Percentiles rank a stretch among this genome's conserved stretches.
Evolutionary conservation across 1,139 yeast genomes (phyloP).

Genomic region (Pichia sp.): DNA sequence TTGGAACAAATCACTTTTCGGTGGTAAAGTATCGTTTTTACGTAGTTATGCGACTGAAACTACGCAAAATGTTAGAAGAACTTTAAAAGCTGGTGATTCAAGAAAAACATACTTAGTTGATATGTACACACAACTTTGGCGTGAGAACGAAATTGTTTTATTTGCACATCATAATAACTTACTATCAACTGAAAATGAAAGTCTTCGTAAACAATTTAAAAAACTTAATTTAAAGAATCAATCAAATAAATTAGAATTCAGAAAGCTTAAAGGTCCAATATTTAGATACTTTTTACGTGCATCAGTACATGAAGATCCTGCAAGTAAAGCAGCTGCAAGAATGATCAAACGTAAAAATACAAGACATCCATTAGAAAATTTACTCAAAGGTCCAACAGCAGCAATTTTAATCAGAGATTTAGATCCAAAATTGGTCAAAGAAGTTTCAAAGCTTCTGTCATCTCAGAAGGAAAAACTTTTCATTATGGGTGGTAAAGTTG

Average conservation of each 20-base stretch:
- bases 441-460: slow-evolving; percentile 55
- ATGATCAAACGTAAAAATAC: slow-evolving; percentile 37
- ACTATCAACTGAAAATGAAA: slow-evolving; percentile 58
- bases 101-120: slow-evolving; percentile 84
- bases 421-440: slow-evolving; percentile 63
- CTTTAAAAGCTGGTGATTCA: slow-evolving; percentile 48
- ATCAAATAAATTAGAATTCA: slow-evolving; percentile 42
- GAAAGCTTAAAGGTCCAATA: slow-evolving; percentile 59
- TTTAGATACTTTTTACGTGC: slow-evolving; percentile 75
- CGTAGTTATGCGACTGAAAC: slow-evolving; percentile 9
- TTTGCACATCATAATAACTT: slow-evolving; percentile 82
- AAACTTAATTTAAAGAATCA: slow-evolving; percentile 39
- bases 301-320: slow-evolving; percentile 66
- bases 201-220: slow-evolving; percentile 54
- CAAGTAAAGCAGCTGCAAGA: slow-evolving; percentile 45
- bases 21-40: background rate
- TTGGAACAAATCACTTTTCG: slow-evolving; percentile 1
- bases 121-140: slow-evolving; percentile 65
- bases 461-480: slow-evolving; percentile 66
- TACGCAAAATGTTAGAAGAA: slow-evolving; percentile 31
- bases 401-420: slow-evolving; percentile 62
- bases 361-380: slow-evolving; percentile 60
- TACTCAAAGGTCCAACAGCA: slow-evolving; percentile 82
- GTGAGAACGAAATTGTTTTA: slow-evolving; percentile 59
- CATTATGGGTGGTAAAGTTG: slow-evolving; percentile 75